These are phyloP conservation scores for Xylaria sp. DNA, from an alignment of 2,329 filamentous ascomycete species.

Conservation along the genomic window DNA sequence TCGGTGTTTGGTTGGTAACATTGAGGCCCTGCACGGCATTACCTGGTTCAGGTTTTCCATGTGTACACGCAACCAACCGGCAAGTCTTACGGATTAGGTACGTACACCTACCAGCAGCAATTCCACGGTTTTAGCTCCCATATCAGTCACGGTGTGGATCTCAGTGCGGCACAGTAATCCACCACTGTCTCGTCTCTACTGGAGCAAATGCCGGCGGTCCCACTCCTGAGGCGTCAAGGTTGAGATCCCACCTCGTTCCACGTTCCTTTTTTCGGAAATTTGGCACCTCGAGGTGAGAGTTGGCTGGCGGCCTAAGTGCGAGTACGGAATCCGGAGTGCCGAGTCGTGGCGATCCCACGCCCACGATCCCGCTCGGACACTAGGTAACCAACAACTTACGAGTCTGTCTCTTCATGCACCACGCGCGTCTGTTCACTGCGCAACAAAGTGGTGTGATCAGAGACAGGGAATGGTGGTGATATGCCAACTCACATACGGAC, in stretches of 20 bases:
- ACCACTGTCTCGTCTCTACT: not conserved
- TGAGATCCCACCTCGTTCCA: not conserved
- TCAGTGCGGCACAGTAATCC: not conserved
- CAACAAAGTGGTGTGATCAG: conserved; percentile 21
- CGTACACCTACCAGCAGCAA: not conserved
- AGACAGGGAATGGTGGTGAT: conserved; percentile 20
- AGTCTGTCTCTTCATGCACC: conserved; percentile 2
- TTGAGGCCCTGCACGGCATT: not conserved
- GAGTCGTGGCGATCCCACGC: not conserved
- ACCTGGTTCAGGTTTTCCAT: not conserved
- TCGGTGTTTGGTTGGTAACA: too few species aligned
- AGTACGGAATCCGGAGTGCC: not conserved
- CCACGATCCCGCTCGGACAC: not conserved
- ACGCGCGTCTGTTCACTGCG: conserved; percentile 2
- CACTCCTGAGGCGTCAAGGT: not conserved
- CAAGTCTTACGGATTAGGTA: not conserved
- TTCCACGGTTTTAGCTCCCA: too few species aligned
- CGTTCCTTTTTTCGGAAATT: not conserved
- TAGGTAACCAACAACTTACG: not conserved
- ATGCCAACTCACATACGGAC: conserved; percentile 5
- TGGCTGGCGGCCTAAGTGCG: not conserved
- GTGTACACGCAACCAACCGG: not conserved
- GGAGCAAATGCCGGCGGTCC: not conserved
- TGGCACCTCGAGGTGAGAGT: not conserved
- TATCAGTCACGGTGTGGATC: not conserved